phyloP scores from a whole-genome alignment of 2,329 filamentous ascomycete species.

The Emericellopsis atlantica region DNA sequence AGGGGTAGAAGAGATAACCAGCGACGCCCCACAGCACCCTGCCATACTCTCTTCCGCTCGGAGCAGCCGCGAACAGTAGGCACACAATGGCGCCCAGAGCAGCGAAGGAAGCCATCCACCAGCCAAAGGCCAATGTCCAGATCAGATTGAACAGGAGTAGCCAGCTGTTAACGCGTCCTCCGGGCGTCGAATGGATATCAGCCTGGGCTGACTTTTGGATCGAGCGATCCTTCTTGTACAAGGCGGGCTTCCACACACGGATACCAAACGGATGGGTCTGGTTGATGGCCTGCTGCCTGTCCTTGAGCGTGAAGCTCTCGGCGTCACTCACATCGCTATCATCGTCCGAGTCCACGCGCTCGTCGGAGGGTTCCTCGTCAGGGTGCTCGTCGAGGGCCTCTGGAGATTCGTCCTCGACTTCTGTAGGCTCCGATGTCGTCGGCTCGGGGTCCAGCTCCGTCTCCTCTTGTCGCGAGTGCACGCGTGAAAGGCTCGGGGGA shows the following conservation, averaged over 20 bases:
- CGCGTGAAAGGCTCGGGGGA: constrained; percentile 22
- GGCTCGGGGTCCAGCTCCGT: constrained; percentile 3
- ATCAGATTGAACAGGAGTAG: constrained; percentile 77
- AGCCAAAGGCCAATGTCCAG: constrained; percentile 88
- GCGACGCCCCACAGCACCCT: constrained; percentile 73
- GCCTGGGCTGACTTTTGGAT: constrained; percentile 94
- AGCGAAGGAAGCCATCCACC: constrained; percentile 81
- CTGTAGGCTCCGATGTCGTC: constrained; percentile 4
- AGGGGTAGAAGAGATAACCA: constrained; percentile 85
- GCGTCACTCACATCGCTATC: constrained; percentile 71
- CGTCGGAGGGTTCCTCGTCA: constrained; percentile 10
- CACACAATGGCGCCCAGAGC: constrained; percentile 65
- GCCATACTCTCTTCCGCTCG: constrained; percentile 77
- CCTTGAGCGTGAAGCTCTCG: constrained; percentile 95
- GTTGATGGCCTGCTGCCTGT: constrained; percentile 95
- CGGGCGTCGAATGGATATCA: constrained; percentile 91
- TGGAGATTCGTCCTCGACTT: constrained; percentile 1
- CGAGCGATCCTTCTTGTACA: constrained; percentile 96
- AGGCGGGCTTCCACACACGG: constrained; percentile 92
- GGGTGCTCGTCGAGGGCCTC: background rate
- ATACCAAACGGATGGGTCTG: constrained; percentile 98
- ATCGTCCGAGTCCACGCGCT: constrained; percentile 15
- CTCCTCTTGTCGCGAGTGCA: constrained; percentile 24
- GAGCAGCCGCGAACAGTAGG: constrained; percentile 64
- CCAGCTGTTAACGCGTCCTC: constrained; percentile 73